Evolutionary conservation across 768 basidiomycete species (phyloP).

Genomic region (Sarcomyxa edulis): DNA sequence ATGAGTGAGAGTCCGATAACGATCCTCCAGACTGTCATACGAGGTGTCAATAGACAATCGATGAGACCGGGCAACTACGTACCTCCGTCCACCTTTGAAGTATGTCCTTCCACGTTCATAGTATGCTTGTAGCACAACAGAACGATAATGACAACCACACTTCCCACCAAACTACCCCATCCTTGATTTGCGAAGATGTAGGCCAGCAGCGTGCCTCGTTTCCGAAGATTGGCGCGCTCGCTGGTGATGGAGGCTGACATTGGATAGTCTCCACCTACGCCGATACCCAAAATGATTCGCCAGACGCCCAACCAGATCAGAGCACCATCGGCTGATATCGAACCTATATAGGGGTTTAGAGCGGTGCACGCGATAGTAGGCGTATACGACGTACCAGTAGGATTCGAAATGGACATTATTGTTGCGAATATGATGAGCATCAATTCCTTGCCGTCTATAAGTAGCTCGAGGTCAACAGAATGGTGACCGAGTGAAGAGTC

Average conservation of each 20-base stretch:
- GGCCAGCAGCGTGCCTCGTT: slow-evolving; percentile 69
- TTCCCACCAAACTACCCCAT: slow-evolving; percentile 68
- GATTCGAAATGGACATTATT: slow-evolving; percentile 60
- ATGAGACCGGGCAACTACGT: slow-evolving; percentile 13
- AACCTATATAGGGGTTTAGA: too few species aligned
- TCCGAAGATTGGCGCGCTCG: slow-evolving; percentile 59
- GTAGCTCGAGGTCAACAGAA: slow-evolving; percentile 1
- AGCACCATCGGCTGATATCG: slow-evolving; percentile 42
- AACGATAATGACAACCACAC: slow-evolving; percentile 58
- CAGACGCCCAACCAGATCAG: slow-evolving; percentile 64
- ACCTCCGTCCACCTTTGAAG: slow-evolving; percentile 69
- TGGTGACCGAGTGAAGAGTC: not conserved
- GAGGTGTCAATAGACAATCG: not conserved
- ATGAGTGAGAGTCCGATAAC: slow-evolving; percentile 68
- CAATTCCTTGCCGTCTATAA: slow-evolving; percentile 67
- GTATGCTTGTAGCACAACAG: slow-evolving; percentile 56
- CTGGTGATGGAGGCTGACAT: slow-evolving; percentile 68
- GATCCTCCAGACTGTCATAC: slow-evolving; percentile 62
- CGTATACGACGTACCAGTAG: slow-evolving; percentile 57
- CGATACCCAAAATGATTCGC: slow-evolving; percentile 71
- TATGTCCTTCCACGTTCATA: slow-evolving; percentile 55
- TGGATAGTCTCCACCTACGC: slow-evolving; percentile 78
- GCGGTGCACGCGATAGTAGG: too few species aligned
- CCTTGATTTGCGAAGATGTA: slow-evolving; percentile 78
- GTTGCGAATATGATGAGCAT: slow-evolving; percentile 79